phyloP scores from a whole-genome alignment of 1,139 yeast species.

The Blastobotrys niveus region DNA sequence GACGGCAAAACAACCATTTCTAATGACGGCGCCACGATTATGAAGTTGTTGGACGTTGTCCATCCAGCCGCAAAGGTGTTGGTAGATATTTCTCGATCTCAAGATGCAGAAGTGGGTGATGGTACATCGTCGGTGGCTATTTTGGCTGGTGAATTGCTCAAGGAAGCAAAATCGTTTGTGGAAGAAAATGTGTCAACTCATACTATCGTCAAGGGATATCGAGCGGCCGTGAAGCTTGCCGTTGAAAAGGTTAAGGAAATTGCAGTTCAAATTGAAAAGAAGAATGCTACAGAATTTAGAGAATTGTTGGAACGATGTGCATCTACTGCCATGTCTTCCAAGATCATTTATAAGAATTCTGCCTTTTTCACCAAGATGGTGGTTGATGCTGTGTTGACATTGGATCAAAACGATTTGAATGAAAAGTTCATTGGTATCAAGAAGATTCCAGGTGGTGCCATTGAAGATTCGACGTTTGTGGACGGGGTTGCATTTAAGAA shows the following conservation, averaged over 20 bases:
- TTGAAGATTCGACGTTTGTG: slow-evolving; percentile 85
- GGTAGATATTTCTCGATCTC: slow-evolving; percentile 93
- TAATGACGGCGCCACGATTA: slow-evolving; percentile 96
- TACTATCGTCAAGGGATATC: slow-evolving; percentile 79
- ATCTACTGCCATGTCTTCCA: slow-evolving; percentile 94
- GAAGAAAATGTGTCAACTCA: slow-evolving; percentile 96
- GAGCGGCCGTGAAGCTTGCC: slow-evolving; percentile 76
- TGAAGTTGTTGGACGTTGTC: slow-evolving; percentile 86
- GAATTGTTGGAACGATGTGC: slow-evolving; percentile 88
- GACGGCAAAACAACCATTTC: slow-evolving; percentile 90
- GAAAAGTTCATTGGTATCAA: slow-evolving; percentile 90
- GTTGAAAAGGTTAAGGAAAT: slow-evolving; percentile 66
- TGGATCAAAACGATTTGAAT: slow-evolving; percentile 80
- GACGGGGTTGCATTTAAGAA: slow-evolving; percentile 97
- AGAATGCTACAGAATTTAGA: slow-evolving; percentile 49
- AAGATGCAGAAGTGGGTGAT: slow-evolving; percentile 98
- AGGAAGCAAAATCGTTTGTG: slow-evolving; percentile 81
- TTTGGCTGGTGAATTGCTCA: slow-evolving; percentile 88
- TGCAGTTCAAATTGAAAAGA: slow-evolving; percentile 55
- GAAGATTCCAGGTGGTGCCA: slow-evolving; percentile 93
- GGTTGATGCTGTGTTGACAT: slow-evolving; percentile 85
- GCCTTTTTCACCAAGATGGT: slow-evolving; percentile 92
- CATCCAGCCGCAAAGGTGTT: slow-evolving; percentile 97
- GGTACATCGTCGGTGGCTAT: slow-evolving; percentile 97
- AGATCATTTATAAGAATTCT: slow-evolving; percentile 80